Base-by-base conservation (phyloP, 306 rosid genomes). In the Prunus kanzakura region DNA sequence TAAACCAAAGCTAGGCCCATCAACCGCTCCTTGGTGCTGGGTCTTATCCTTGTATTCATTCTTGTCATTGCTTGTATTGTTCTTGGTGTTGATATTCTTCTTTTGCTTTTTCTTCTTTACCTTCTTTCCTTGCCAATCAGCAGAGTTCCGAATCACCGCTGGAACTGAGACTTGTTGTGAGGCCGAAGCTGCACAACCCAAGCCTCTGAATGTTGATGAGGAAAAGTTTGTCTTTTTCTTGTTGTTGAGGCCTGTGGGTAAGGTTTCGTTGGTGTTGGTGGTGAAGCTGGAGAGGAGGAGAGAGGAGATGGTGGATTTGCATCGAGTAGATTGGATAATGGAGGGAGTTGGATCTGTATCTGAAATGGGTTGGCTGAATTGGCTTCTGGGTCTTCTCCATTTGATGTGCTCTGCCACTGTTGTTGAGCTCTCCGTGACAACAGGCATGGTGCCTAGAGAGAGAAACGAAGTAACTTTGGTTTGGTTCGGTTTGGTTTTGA, bases 91-190 rank as follows among this genome's bases (percentile, higher is more conserved):
- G 47, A 27, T 6, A 75, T 73, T 87, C 64, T 70, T 89, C 79
- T 78, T 88, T 57, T 79, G 71, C 68, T 87, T 88, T 76, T 88
- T 93, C 74, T 89, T 90, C 79, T 83, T 88, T 58, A 66, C 77
- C 81, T 84, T 92, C 81, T 85, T 92, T 13, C 78, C 87, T 64
- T 95, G 81, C 97, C 97, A 92, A 78, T 90, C 97, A 0, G 89
- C 97, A 1, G 99, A 92, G 56, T 86, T 78, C 16, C 93, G 83
- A 75, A 92, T 92, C 81, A 86, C 88, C 4, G 87, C 93, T 16
- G 99, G 99, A 47, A 92, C 96, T 14, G 97, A 90, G 50, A 95
- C 99, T 56, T 92, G 87, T 67, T 92, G 93, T 1, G 97, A 89
- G 27, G 93, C 87, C 30, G 87, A 85, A 69, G 93, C 92, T 0